Base-by-base conservation (phyloP, 2,329 filamentous ascomycete species). In the Metarhizium robertsii region DNA sequence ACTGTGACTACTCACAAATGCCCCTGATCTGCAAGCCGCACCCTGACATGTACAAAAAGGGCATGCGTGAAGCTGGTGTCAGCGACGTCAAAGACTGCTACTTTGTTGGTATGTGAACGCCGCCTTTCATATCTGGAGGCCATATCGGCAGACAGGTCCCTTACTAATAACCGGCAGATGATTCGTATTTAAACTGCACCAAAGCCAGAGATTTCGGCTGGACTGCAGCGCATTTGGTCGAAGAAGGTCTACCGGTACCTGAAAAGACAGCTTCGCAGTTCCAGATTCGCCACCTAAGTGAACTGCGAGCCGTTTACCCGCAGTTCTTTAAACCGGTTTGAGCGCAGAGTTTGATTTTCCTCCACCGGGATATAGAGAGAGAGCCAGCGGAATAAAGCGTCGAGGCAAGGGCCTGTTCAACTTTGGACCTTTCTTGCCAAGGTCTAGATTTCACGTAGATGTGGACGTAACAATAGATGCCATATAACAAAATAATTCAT, bases 21-120 rank as follows among this genome's bases (percentile, higher is more conserved):
- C 86, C 83, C 6, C 78, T 99, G 59, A 72, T 95, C 50, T 96
- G 94, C 75, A 99, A 99, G 70, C 94, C 94, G 3, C 80, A 88
- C 55, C 77, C 78, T 53, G 83, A 85, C 53, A 94, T 95, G 87
- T 99, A 85, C 67, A 80, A 80, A 42, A 96, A 94, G 73, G 94
- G 89, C 6, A 96, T 97, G 88, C 76, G 71, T 50, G 88, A 97
- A 63, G 91, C 92, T 0, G 87, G 86, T 0, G 82, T 88, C 1
- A 78, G 80, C 14, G 78, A 81, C 40, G 74, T 76, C 11, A 79
- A 86, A 47, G 80, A 90, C 57, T 97, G 92, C 71, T 99, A 87
- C 67, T 99, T 96, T 69, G 90, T 99, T 62, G 91, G 90, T 94
- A 75, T 66, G 88, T 76, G 25, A 29, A 53, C 34, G 13, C 38